Evolutionary conservation across 1,284 basidiomycete species (phyloP).

Genomic region (Vanrija pseudolonga): DNA sequence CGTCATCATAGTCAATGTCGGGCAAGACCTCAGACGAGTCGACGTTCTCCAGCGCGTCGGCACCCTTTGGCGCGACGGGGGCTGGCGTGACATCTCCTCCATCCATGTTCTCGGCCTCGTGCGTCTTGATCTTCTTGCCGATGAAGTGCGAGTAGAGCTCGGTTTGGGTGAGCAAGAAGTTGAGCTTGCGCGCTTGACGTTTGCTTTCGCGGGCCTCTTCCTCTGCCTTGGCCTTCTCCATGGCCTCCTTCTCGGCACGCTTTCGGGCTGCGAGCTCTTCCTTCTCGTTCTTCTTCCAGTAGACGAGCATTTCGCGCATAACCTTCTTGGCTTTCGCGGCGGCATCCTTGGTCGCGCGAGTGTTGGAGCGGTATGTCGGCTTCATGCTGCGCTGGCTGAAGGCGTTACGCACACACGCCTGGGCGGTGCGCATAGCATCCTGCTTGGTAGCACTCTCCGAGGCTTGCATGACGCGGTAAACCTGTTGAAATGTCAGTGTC

Average conservation of each 20-base stretch:
- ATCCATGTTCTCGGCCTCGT: slow-evolving; percentile 80
- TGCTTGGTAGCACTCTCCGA: slow-evolving; percentile 62
- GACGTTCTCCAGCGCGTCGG: slow-evolving; percentile 46
- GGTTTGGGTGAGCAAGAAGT: slow-evolving; percentile 98
- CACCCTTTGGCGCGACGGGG: slow-evolving; percentile 21
- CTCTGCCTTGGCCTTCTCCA: slow-evolving; percentile 84
- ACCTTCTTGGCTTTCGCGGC: slow-evolving; percentile 63
- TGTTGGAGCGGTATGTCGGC: slow-evolving; percentile 70
- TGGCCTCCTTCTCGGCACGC: slow-evolving; percentile 89
- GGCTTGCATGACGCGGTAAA: slow-evolving; percentile 69
- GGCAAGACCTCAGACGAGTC: slow-evolving; percentile 57
- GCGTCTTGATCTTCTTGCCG: slow-evolving; percentile 94
- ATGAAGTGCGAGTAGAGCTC: slow-evolving; percentile 99
- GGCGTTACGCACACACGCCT: slow-evolving; percentile 58
- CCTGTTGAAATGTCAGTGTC: slow-evolving; percentile 52
- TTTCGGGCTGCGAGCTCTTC: slow-evolving; percentile 84
- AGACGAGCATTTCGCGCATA: slow-evolving; percentile 71
- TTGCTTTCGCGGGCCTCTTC: slow-evolving; percentile 96
- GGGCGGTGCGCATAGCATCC: slow-evolving; percentile 27
- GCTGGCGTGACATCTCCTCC: slow-evolving; percentile 36
- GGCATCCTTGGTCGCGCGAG: slow-evolving; percentile 80
- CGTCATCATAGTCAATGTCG: slow-evolving; percentile 93
- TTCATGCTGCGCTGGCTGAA: slow-evolving; percentile 76
- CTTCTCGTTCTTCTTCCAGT: slow-evolving; percentile 98
- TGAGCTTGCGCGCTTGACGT: slow-evolving; percentile 91